phyloP scores from a whole-genome alignment of 257 asterid species.

The Solanum chiquidenum region DNA sequence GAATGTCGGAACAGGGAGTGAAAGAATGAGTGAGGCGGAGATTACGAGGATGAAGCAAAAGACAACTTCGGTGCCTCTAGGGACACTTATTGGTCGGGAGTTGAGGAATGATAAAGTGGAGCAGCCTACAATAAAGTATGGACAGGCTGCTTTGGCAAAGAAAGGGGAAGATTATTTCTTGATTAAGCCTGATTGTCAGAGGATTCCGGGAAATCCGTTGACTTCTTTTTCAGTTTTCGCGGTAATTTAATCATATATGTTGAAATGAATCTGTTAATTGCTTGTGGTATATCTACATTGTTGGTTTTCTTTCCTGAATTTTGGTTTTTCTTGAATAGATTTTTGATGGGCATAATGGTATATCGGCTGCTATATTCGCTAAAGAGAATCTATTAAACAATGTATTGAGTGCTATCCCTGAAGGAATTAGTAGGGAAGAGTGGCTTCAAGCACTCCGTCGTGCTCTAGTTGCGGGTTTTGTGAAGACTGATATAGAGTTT shows the following conservation, averaged over 20 bases:
- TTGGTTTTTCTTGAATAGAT: slow-evolving; percentile 29
- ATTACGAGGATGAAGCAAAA: slow-evolving; percentile 58
- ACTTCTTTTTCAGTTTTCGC: slow-evolving; percentile 77
- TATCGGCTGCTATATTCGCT: slow-evolving; percentile 93
- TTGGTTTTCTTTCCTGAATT: neutral
- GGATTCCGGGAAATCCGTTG: slow-evolving; percentile 57
- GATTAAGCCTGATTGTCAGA: slow-evolving; percentile 51
- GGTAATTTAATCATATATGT: slow-evolving; percentile 21
- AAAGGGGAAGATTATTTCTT: slow-evolving; percentile 90
- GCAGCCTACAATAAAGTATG: slow-evolving; percentile 59
- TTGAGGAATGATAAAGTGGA: slow-evolving; percentile 59
- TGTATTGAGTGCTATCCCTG: slow-evolving; percentile 83
- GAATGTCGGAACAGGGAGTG: slow-evolving; percentile 29
- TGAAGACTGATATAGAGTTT: slow-evolving; percentile 93
- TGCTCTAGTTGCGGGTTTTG: slow-evolving; percentile 96
- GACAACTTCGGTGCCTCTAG: slow-evolving; percentile 61
- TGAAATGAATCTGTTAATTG: neutral
- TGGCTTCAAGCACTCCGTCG: slow-evolving; percentile 97
- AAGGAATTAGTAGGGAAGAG: slow-evolving; percentile 64
- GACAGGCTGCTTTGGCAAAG: slow-evolving; percentile 78
- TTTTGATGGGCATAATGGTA: slow-evolving; percentile 96
- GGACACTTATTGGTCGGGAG: slow-evolving; percentile 78
- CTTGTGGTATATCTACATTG: neutral
- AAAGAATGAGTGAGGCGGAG: slow-evolving; percentile 46
- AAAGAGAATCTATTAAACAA: slow-evolving; percentile 81